Conservation (phyloP, 768 basidiomycete genomes). For the Termitomyces sp. region DNA sequence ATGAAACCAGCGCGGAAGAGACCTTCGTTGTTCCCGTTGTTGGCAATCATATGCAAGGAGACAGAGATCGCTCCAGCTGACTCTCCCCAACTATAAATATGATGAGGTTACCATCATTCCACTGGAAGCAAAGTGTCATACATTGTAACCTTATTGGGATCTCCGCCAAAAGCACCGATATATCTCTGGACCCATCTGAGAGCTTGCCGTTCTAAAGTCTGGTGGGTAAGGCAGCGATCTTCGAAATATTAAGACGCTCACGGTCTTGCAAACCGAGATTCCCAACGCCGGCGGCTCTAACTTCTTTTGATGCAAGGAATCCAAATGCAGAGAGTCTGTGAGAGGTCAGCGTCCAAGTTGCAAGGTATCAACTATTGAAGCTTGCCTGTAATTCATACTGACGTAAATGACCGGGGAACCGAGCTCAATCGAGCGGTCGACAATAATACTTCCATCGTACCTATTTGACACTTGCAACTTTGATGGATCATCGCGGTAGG, state of each 20-base stretch:
- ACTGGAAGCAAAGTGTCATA: constrained; percentile 13
- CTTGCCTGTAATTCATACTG: constrained; percentile 44
- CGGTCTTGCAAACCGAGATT: constrained; percentile 60
- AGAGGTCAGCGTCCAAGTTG: neutral
- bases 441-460: constrained; percentile 36
- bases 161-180: constrained; percentile 55
- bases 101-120: neutral
- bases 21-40: constrained; percentile 36
- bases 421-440: constrained; percentile 32
- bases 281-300: constrained; percentile 37
- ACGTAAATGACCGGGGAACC: constrained; percentile 45
- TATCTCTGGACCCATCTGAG: constrained; percentile 60
- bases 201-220: constrained; percentile 12
- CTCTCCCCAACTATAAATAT: constrained; percentile 41
- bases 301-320: constrained; percentile 39
- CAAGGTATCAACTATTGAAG: neutral
- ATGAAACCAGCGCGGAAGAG: constrained; percentile 48
- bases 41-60: constrained; percentile 42
- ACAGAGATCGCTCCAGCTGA: constrained; percentile 53
- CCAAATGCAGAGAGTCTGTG: constrained; percentile 26
- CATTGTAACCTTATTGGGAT: constrained; percentile 48
- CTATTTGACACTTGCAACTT: constrained; percentile 14
- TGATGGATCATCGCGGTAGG: constrained; percentile 11
- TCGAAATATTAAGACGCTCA: constrained; percentile 18
- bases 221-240: neutral